Conservation (phyloP, 2,329 filamentous ascomycete genomes). For the Akanthomyces muscarius region DNA sequence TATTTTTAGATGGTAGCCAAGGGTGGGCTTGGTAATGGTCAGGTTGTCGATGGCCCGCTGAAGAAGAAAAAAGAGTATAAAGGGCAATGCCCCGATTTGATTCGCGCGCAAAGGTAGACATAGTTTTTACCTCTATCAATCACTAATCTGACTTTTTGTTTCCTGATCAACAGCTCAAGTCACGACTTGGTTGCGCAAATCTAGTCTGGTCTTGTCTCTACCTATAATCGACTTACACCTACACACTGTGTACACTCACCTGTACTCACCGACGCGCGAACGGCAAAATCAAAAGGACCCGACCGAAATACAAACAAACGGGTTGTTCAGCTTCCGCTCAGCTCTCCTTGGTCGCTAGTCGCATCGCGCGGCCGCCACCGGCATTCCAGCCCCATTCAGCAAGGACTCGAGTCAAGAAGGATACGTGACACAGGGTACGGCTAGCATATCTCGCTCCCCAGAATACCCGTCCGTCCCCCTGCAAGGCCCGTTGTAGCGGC, state of each 20-base stretch:
- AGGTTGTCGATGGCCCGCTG: neutral
- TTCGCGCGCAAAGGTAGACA: constrained; percentile 12
- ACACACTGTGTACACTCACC: neutral
- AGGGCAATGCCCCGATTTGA: constrained; percentile 14
- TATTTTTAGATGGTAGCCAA: constrained; percentile 15
- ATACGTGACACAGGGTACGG: neutral
- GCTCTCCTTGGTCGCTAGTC: neutral
- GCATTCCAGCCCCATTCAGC: neutral
- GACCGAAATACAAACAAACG: neutral
- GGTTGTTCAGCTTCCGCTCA: neutral
- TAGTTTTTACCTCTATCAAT: constrained; percentile 6
- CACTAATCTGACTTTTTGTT: neutral
- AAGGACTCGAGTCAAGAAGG: neutral
- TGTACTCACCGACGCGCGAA: neutral
- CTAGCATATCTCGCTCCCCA: neutral
- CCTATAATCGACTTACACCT: neutral
- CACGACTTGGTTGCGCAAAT: constrained; percentile 2
- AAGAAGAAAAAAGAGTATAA: constrained; percentile 4
- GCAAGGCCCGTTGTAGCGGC: constrained; percentile 9
- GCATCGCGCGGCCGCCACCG: constrained; percentile 1
- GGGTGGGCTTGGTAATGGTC: neutral
- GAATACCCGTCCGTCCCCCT: neutral
- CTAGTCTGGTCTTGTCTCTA: neutral
- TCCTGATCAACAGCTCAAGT: neutral
- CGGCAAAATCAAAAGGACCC: neutral